Conservation (phyloP, 1,284 basidiomycete genomes). For the Tremellales sp. region DNA sequence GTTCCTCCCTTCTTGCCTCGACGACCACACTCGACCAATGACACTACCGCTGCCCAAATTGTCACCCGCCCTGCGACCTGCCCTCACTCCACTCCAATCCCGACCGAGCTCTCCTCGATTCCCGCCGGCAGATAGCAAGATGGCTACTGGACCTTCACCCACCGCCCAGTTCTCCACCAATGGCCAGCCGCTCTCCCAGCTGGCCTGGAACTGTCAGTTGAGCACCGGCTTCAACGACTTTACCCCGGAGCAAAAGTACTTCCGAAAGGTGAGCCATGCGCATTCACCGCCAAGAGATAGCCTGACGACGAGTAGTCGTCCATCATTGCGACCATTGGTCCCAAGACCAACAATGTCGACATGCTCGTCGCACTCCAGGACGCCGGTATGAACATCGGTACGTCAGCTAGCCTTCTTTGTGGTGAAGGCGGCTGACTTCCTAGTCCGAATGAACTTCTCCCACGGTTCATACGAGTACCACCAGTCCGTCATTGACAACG, state of each 20-base stretch:
- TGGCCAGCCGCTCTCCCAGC: conserved; percentile 57
- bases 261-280: conserved; percentile 75
- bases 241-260: conserved; percentile 69
- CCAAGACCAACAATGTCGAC: conserved; percentile 85
- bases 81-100: conserved; percentile 1
- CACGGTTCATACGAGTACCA: conserved; percentile 96
- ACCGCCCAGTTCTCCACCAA: conserved; percentile 1
- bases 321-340: conserved; percentile 96
- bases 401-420: conserved; percentile 42
- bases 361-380: conserved; percentile 74
- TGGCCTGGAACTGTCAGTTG: conserved; percentile 84
- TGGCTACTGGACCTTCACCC: conserved; percentile 3
- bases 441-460: conserved; percentile 98
- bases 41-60: not conserved
- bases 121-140: conserved; percentile 7
- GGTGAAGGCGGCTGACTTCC: conserved; percentile 1
- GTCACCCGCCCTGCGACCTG: not conserved
- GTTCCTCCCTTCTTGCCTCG: not conserved
- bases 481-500: conserved; percentile 96
- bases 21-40: not conserved
- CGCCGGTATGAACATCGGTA: conserved; percentile 93
- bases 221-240: conserved; percentile 64
- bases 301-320: conserved; percentile 66
- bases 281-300: not conserved
- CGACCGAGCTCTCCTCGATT: not conserved